These are phyloP conservation scores for Gnomoniopsis smithogilvyi DNA, from an alignment of 2,329 filamentous ascomycete genomes.

Conservation along the genomic window DNA sequence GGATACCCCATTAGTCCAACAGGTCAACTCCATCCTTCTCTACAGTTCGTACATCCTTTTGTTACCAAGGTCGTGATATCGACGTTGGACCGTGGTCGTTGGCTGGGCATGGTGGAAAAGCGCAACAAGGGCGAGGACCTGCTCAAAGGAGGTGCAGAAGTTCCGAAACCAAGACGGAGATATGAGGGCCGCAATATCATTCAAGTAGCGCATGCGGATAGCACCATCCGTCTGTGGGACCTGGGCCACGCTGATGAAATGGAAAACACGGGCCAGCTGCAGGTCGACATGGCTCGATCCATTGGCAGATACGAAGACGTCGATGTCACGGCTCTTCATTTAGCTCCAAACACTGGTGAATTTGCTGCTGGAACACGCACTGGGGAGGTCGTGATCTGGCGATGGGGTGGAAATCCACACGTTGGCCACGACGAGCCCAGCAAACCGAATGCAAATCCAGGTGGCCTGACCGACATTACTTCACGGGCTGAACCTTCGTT, in stretches of 20 bases:
- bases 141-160: constrained; percentile 75
- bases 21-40: constrained; percentile 84
- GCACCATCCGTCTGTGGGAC: constrained; percentile 91
- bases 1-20: constrained; percentile 89
- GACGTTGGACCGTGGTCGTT: constrained; percentile 71
- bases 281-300: constrained; percentile 82
- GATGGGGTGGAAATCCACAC: constrained; percentile 79
- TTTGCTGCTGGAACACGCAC: constrained; percentile 75
- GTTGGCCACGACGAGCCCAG: constrained; percentile 60
- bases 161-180: constrained; percentile 64
- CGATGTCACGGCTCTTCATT: constrained; percentile 73
- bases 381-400: constrained; percentile 84
- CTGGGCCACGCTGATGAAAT: constrained; percentile 88
- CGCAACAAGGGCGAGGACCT: constrained; percentile 75
- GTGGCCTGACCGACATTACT: constrained; percentile 71
- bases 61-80: constrained; percentile 71
- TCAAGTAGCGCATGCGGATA: constrained; percentile 85
- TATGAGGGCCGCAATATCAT: constrained; percentile 83
- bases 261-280: constrained; percentile 77
- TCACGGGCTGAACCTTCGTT: constrained; percentile 68
- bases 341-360: constrained; percentile 79
- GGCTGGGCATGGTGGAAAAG: constrained; percentile 88
- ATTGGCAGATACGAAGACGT: constrained; percentile 76
- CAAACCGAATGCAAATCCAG: constrained; percentile 56
- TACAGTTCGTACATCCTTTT: constrained; percentile 89